Base-by-base conservation (phyloP, 306 rosid genomes). In the Hylodesmum podocarpum region DNA sequence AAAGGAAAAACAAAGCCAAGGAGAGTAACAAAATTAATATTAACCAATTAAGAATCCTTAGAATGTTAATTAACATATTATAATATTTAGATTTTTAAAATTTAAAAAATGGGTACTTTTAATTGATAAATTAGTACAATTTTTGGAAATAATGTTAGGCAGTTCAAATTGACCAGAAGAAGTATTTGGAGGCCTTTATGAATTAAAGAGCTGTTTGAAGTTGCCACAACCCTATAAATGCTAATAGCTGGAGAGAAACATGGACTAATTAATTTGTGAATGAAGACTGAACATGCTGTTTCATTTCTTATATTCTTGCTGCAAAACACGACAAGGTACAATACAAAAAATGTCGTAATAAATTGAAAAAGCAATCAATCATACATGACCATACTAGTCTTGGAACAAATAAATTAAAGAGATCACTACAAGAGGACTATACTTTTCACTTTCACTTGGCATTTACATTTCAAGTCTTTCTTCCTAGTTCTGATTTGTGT, bases 321-420 rank as follows among this genome's bases (percentile, higher is more conserved):
- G 55, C 76, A 70, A 70, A 80, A 80, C 81, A 84, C 64, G 51
- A 70, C 75, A 74, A 33, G 81, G 41, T 50, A 43, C 47, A 75
- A 63, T 79, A 73, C 78, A n/a, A 80, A 84, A 84, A 84, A 54
- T 75, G 66, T 50, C 79, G 77, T 79, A 77, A 83, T 83, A 82
- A 86, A 82, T 86, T 76, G 58, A 80, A 72, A 72, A 41, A 40
- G n/a, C n/a, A n/a, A n/a, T n/a, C 66, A 86, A 76, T 78, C 84
- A 66, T 71, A 76, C 89, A 72, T 53, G 82, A 54, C 80, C 80
- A 80, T 47, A 54, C 24, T 44, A 69, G 37, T 68, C 85, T 83
- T 83, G 63, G 54, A 71, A 76, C 70, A 72, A 79, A 82, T 82
- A 82, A 82, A 78, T 82, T 71, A 54, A 65, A 41, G 63, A 73